phyloP scores from a whole-genome alignment of 2,329 filamentous ascomycete species.

The Ophiostoma angusticollis region DNA sequence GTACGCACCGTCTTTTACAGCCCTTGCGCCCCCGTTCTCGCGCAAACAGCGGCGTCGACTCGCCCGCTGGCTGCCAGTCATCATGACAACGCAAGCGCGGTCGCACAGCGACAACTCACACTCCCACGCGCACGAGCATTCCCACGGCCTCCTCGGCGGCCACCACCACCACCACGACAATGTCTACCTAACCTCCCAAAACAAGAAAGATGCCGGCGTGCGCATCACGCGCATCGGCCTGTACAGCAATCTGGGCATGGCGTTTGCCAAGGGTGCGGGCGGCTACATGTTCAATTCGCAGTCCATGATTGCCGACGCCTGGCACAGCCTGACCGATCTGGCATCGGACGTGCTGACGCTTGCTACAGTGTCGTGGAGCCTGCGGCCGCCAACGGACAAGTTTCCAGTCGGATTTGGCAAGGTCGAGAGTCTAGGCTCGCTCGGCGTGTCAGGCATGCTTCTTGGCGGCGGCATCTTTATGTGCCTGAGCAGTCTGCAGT shows the following conservation, averaged over 20 bases:
- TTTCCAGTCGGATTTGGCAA: conserved; percentile 94
- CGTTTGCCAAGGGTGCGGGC: conserved; percentile 79
- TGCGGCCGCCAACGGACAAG: conserved; percentile 67
- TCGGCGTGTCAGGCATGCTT: conserved; percentile 86
- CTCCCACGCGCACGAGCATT: conserved; percentile 45
- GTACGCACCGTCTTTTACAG: background rate
- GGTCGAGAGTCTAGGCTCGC: conserved; percentile 86
- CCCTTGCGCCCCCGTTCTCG: conserved; percentile 3
- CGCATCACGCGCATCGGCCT: conserved; percentile 84
- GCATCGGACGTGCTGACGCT: conserved; percentile 91
- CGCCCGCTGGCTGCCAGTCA: conserved; percentile 16
- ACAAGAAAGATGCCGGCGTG: conserved; percentile 86
- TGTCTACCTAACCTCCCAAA: conserved; percentile 63
- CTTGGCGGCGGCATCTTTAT: conserved; percentile 85
- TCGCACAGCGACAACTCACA: conserved; percentile 35
- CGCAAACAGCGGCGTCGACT: conserved; percentile 11
- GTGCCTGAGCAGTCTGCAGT: conserved; percentile 62
- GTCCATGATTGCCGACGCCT: conserved; percentile 82
- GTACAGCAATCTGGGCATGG: conserved; percentile 87
- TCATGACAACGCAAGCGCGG: conserved; percentile 17
- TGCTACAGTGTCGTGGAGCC: conserved; percentile 84
- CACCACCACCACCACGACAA: conserved; percentile 79
- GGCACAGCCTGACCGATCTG: conserved; percentile 89
- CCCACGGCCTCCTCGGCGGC: conserved; percentile 40
- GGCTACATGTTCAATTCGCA: conserved; percentile 94